phyloP scores from a whole-genome alignment of 2,329 filamentous ascomycete genomes.

The Aspergillus udagawae region DNA sequence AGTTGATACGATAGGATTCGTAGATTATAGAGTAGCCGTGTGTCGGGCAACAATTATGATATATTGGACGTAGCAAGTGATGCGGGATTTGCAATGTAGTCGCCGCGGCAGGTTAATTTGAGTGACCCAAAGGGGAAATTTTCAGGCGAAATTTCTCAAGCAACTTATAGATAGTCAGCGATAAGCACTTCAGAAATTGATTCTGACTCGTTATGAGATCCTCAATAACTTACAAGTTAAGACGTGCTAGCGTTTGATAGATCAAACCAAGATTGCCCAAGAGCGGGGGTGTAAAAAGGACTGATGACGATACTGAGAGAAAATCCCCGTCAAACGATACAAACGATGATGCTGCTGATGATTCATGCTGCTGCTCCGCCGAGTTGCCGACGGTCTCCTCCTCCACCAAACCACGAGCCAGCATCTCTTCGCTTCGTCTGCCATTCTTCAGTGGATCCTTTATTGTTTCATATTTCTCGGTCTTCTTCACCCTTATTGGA shows the following conservation, averaged over 20 bases:
- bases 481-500: slow-evolving; percentile 5
- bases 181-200: not conserved
- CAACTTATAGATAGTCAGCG: not conserved
- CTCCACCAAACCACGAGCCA: not conserved
- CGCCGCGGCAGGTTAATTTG: not conserved
- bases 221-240: not conserved
- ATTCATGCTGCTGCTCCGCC: slow-evolving; percentile 3
- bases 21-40: not conserved
- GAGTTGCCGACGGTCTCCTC: not conserved
- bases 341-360: not conserved
- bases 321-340: not conserved
- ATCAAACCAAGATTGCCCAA: not conserved
- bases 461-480: slow-evolving; percentile 6
- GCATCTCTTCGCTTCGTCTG: slow-evolving; percentile 6
- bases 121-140: slow-evolving; percentile 14
- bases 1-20: slow-evolving; percentile 4
- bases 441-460: not conserved
- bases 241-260: not conserved
- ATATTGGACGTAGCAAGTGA: slow-evolving; percentile 2
- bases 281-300: not conserved
- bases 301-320: not conserved
- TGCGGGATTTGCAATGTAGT: slow-evolving; percentile 1
- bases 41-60: slow-evolving; percentile 10
- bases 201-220: not conserved
- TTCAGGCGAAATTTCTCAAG: not conserved